These are phyloP conservation scores for Lecanicillium sp. DNA, from an alignment of 2,329 filamentous ascomycete genomes.

Conservation along the genomic window DNA sequence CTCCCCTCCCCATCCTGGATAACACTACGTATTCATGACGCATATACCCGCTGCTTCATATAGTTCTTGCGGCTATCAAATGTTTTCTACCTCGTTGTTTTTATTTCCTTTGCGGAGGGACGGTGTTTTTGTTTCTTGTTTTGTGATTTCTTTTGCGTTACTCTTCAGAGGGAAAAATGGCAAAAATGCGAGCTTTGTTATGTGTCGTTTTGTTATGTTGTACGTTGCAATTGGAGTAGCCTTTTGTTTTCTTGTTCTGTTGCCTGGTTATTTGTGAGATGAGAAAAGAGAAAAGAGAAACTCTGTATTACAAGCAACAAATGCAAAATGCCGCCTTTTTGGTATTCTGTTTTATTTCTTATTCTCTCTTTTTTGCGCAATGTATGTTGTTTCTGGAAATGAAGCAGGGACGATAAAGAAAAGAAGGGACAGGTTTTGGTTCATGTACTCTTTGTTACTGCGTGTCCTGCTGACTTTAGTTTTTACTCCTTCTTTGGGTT, in stretches of 20 bases:
- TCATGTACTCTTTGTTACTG: too few relatives aligned
- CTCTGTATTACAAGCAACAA: not conserved
- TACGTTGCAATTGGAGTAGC: too few relatives aligned
- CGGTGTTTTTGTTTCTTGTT: conserved; percentile 4
- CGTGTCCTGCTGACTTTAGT: too few relatives aligned
- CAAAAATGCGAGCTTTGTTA: not conserved
- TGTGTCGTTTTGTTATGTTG: conserved; percentile 2
- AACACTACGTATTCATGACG: conserved; percentile 21
- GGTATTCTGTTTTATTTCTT: too few relatives aligned
- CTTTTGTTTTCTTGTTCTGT: not conserved
- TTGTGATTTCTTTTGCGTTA: conserved; percentile 5
- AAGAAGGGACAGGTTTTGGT: too few relatives aligned
- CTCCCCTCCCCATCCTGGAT: conserved; percentile 1
- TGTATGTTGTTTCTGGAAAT: too few relatives aligned
- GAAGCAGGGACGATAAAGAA: too few relatives aligned
- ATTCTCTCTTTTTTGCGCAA: too few relatives aligned
- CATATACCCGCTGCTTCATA: conserved; percentile 22
- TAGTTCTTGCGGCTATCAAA: conserved; percentile 1
- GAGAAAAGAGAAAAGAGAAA: conserved; percentile 1
- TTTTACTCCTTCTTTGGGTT: too few relatives aligned
- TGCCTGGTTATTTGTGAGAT: conserved; percentile 7
- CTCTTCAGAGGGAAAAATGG: not conserved
- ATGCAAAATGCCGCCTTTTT: not conserved
- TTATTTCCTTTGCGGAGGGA: conserved; percentile 2
- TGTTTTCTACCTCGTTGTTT: conserved; percentile 1